Evolutionary conservation across 2,329 filamentous ascomycete genomes (phyloP).

Genomic region (Xylariaceae sp.): DNA sequence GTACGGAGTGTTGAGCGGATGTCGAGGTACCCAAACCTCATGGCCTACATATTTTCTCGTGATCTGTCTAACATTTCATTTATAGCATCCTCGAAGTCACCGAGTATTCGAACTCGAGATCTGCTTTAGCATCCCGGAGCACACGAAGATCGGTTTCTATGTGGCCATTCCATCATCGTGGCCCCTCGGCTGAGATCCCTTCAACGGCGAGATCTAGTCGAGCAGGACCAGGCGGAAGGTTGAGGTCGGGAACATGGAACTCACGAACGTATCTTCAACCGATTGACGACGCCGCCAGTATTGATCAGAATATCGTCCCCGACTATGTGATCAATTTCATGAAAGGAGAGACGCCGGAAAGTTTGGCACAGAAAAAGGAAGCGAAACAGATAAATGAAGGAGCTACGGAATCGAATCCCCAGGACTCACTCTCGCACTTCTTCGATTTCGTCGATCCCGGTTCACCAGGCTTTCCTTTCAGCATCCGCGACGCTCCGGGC

Average conservation of each 20-base stretch:
- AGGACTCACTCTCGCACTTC: constrained; percentile 33
- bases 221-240: constrained; percentile 19
- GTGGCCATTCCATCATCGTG: constrained; percentile 32
- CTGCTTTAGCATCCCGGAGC: constrained; percentile 24
- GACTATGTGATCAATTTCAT: constrained; percentile 54
- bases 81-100: constrained; percentile 27
- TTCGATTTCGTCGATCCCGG: constrained; percentile 35
- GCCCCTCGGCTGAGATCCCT: constrained; percentile 25
- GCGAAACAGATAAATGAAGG: constrained; percentile 33
- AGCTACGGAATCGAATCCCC: constrained; percentile 25
- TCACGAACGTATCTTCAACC: constrained; percentile 27
- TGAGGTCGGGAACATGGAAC: constrained; percentile 27
- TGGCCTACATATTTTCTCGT: constrained; percentile 10
- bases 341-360: constrained; percentile 51
- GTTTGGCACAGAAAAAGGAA: constrained; percentile 42
- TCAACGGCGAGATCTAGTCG: constrained; percentile 28
- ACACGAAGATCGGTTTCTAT: constrained; percentile 26
- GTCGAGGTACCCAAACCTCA: constrained; percentile 27
- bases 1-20: constrained; percentile 25
- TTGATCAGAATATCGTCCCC: constrained; percentile 44
- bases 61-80: constrained; percentile 19
- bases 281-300: constrained; percentile 30
- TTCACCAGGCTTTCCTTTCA: constrained; percentile 20
- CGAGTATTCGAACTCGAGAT: constrained; percentile 27
- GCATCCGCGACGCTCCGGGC: constrained; percentile 29